Conservation (phyloP, 257 asterid species). For the Solanum okadae region DNA sequence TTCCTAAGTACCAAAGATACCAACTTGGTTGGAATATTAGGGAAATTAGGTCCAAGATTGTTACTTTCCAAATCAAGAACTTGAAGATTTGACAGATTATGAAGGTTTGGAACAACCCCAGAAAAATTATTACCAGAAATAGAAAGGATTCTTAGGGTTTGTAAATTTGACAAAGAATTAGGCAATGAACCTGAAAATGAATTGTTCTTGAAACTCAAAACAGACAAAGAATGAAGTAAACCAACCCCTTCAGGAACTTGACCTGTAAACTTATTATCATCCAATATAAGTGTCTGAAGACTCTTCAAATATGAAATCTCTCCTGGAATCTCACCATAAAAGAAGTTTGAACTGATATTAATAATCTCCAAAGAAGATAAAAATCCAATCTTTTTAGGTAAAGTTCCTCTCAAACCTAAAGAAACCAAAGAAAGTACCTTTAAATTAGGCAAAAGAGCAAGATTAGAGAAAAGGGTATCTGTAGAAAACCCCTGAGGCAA, state of each 20-base stretch:
- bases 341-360: constrained; percentile 53
- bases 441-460: constrained; percentile 47
- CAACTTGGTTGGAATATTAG: constrained; percentile 41
- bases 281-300: constrained; percentile 64
- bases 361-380: constrained; percentile 60
- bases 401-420: constrained; percentile 56
- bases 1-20: constrained; percentile 51
- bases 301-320: constrained; percentile 40
- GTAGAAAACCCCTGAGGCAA: constrained; percentile 36
- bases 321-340: constrained; percentile 49
- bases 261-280: constrained; percentile 52
- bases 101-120: constrained; percentile 43
- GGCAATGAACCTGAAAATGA: constrained; percentile 54
- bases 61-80: constrained; percentile 61
- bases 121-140: constrained; percentile 47
- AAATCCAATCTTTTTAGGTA: constrained; percentile 48
- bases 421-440: constrained; percentile 70
- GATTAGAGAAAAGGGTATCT: constrained; percentile 32
- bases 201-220: constrained; percentile 66
- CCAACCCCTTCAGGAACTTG: constrained; percentile 46
- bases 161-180: constrained; percentile 24
- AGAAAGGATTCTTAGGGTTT: constrained; percentile 38
- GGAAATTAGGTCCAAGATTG: constrained; percentile 62
- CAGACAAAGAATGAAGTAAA: constrained; percentile 34
- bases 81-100: constrained; percentile 52